A percentile compares a stretch with the other conserved stretches of the same genome.
phyloP scores from a whole-genome alignment of 352 stramenopile species.

The Peronospora destructor region DNA sequence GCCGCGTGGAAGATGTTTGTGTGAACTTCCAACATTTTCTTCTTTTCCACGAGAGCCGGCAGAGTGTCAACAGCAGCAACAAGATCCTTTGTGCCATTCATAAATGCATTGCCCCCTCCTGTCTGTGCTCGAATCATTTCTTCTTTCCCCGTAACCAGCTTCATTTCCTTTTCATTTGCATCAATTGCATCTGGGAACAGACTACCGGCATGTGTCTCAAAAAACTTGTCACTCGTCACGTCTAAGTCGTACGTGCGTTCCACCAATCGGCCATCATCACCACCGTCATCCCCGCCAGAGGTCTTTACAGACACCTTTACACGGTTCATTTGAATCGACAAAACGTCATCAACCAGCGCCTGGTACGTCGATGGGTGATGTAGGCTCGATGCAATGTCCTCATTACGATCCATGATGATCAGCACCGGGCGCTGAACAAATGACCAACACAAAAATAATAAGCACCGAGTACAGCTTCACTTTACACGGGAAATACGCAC shows the following conservation, averaged over 20 bases:
- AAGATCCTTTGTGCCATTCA: constrained; percentile 77
- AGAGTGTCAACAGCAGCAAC: constrained; percentile 80
- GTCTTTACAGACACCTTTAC: constrained; percentile 88
- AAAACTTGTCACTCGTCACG: constrained; percentile 78
- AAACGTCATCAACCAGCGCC: constrained; percentile 94
- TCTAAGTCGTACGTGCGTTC: constrained; percentile 80
- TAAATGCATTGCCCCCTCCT: constrained; percentile 53
- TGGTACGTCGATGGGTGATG: constrained; percentile 93
- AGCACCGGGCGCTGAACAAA: constrained; percentile 84
- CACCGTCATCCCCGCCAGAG: constrained; percentile 32
- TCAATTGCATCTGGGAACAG: constrained; percentile 80
- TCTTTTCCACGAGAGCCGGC: constrained; percentile 77
- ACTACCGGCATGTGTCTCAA: constrained; percentile 64
- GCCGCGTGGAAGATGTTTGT: constrained; percentile 85
- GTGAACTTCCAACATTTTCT: constrained; percentile 85
- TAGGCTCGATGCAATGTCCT: constrained; percentile 92
- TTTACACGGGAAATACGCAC: constrained; percentile 17
- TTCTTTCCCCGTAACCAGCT: constrained; percentile 79
- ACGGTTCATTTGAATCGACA: constrained; percentile 93
- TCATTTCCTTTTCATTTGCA: constrained; percentile 87
- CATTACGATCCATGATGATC: constrained; percentile 96
- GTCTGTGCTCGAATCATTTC: constrained; percentile 74
- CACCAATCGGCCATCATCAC: constrained; percentile 24
- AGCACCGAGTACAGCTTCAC: not conserved
- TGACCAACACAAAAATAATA: constrained; percentile 2